phyloP scores from a whole-genome alignment of 441 rosid genomes.

The Euphorbia celastroides region DNA sequence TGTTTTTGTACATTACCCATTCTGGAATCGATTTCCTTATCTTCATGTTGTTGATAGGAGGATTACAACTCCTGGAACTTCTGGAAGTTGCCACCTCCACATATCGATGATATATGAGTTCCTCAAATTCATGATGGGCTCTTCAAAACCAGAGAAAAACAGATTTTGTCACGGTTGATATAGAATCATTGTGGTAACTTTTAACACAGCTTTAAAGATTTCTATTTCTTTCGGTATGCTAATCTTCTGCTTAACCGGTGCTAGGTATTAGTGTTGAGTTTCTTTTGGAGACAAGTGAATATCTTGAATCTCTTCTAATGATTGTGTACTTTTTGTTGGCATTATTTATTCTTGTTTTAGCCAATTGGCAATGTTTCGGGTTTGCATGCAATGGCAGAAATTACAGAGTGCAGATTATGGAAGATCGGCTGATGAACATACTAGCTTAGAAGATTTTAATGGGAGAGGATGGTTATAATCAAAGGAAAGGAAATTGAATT shows the following conservation, averaged over 20 bases:
- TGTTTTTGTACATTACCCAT: not conserved
- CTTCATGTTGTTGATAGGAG: constrained; percentile 48
- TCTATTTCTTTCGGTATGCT: not conserved
- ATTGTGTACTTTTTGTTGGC: not conserved
- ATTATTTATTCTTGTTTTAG: not conserved
- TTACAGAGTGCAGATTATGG: constrained; percentile 1
- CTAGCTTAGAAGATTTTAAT: not conserved
- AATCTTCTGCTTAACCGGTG: not conserved
- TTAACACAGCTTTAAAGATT: not conserved
- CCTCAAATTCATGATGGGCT: constrained; percentile 5
- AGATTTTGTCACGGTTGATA: constrained; percentile 10
- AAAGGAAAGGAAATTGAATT: not conserved
- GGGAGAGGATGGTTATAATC: not conserved
- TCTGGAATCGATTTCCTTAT: not conserved
- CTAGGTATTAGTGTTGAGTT: not conserved
- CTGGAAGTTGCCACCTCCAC: constrained; percentile 82
- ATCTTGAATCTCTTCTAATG: not conserved
- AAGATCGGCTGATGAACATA: constrained; percentile 12
- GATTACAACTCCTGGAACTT: constrained; percentile 88
- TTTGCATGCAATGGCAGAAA: constrained; percentile 11
- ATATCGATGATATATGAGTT: constrained; percentile 35
- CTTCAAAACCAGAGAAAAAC: constrained; percentile 4
- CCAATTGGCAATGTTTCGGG: constrained; percentile 21
- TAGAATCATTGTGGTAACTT: constrained; percentile 28
- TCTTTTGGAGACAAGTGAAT: not conserved